phyloP scores from a whole-genome alignment of 352 stramenopile genomes.

The Phytopythium oedochilum region DNA sequence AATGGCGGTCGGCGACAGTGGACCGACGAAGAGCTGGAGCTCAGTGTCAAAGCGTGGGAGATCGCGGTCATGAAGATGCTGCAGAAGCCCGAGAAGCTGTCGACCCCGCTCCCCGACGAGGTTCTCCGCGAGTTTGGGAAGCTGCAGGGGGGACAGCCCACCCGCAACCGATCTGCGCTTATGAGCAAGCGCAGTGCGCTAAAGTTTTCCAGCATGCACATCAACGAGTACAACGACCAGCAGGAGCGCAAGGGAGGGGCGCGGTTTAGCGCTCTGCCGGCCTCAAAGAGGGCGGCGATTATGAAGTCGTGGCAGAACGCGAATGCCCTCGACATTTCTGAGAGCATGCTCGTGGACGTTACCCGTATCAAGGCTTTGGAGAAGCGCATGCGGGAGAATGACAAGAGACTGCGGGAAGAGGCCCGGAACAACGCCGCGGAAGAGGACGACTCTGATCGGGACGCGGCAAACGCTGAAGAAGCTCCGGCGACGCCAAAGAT shows the following conservation, averaged over 20 bases:
- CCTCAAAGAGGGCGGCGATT: slow-evolving; percentile 9
- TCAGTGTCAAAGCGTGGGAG: slow-evolving; percentile 23
- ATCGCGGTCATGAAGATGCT: slow-evolving; percentile 14
- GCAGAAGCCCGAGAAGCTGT: slow-evolving; percentile 6
- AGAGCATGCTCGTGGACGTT: slow-evolving; percentile 7
- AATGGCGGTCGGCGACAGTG: slow-evolving; percentile 9
- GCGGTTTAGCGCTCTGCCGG: slow-evolving; percentile 16
- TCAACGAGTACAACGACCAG: slow-evolving; percentile 24
- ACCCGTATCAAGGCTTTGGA: background rate
- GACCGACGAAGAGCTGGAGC: slow-evolving; percentile 21
- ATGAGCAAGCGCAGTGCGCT: slow-evolving; percentile 24
- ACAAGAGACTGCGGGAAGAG: background rate
- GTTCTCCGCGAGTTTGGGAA: slow-evolving; percentile 21
- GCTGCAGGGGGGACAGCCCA: slow-evolving; percentile 12
- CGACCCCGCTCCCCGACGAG: slow-evolving; percentile 26
- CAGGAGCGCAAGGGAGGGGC: slow-evolving; percentile 25
- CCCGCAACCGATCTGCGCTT: slow-evolving; percentile 20
- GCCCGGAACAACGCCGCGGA: background rate
- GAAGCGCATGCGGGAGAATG: background rate
- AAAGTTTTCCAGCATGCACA: slow-evolving; percentile 21
- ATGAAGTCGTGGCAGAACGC: slow-evolving; percentile 31
- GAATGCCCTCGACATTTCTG: slow-evolving; percentile 27
- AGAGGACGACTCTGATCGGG: background rate
- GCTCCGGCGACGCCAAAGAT: background rate
- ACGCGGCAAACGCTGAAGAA: background rate